These are phyloP conservation scores for Hemileccinum impolitum DNA, from an alignment of 768 basidiomycete genomes.

Conservation along the genomic window DNA sequence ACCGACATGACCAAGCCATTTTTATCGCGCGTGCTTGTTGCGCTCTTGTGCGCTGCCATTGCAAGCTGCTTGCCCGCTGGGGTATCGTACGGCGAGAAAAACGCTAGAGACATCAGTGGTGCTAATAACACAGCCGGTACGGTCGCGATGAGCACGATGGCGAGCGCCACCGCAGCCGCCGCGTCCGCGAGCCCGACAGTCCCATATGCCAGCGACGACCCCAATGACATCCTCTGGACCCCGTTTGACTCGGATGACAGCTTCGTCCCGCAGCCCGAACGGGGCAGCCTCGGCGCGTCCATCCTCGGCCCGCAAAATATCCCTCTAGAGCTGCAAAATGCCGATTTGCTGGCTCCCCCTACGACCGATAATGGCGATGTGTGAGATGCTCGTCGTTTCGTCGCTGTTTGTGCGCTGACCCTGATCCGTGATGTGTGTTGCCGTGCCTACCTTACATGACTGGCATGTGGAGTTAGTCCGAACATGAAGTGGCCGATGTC, in stretches of 20 bases:
- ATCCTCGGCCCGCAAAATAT: conserved; percentile 57
- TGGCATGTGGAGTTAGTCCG: too few species aligned
- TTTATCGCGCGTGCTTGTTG: background rate
- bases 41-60: conserved; percentile 5
- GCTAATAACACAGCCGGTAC: too few species aligned
- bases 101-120: too few species aligned
- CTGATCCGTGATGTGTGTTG: too few species aligned
- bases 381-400: conserved; percentile 20
- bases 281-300: conserved; percentile 41
- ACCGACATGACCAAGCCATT: conserved; percentile 3
- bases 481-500: conserved; percentile 62
- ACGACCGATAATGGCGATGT: conserved; percentile 55
- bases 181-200: conserved; percentile 35
- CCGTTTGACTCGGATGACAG: too few species aligned
- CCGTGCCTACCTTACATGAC: too few species aligned
- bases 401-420: background rate
- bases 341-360: conserved; percentile 56
- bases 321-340: conserved; percentile 50
- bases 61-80: conserved; percentile 3
- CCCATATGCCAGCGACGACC: conserved; percentile 38
- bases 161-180: too few species aligned
- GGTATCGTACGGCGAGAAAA: too few species aligned
- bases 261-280: conserved; percentile 37
- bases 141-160: too few species aligned
- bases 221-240: conserved; percentile 43